Conservation (phyloP, 1,139 yeast genomes). For the Groenewaldozyma sp. region DNA sequence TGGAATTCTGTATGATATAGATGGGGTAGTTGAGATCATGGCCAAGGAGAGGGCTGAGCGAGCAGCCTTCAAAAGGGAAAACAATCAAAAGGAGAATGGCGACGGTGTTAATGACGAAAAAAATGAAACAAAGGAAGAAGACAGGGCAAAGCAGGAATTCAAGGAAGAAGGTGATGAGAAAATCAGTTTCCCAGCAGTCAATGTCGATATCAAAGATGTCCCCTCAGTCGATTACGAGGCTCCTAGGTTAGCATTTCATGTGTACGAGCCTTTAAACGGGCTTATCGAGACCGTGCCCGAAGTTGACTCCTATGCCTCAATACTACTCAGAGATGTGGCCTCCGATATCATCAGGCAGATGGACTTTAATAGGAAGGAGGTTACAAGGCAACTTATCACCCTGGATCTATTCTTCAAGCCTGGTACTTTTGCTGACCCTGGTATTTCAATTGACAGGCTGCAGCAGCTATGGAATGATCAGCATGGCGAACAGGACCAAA, state of each 20-base stretch:
- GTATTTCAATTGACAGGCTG: slow-evolving; percentile 70
- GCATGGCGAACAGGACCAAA: background rate
- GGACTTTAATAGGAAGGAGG: slow-evolving; percentile 85
- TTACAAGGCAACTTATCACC: slow-evolving; percentile 71
- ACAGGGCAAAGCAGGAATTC: background rate
- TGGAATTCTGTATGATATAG: background rate
- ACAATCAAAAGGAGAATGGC: background rate
- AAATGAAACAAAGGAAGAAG: background rate
- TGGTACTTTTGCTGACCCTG: slow-evolving; percentile 71
- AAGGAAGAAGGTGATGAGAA: background rate
- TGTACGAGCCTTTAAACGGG: slow-evolving; percentile 45
- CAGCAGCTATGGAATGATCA: slow-evolving; percentile 24
- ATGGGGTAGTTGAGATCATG: background rate
- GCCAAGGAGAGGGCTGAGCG: background rate
- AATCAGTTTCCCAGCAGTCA: slow-evolving; percentile 33
- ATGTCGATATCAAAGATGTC: slow-evolving; percentile 19
- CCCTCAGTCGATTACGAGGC: slow-evolving; percentile 4
- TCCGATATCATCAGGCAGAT: slow-evolving; percentile 67
- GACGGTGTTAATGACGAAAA: background rate
- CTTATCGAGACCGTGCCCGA: slow-evolving; percentile 74
- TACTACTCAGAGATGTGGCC: slow-evolving; percentile 66
- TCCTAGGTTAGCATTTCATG: slow-evolving; percentile 57
- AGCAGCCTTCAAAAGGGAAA: background rate
- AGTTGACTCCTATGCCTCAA: slow-evolving; percentile 46
- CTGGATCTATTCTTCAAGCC: slow-evolving; percentile 66